Evolutionary conservation across 352 stramenopile genomes (phyloP).

Genomic region (Thraustochytrium sp.): DNA sequence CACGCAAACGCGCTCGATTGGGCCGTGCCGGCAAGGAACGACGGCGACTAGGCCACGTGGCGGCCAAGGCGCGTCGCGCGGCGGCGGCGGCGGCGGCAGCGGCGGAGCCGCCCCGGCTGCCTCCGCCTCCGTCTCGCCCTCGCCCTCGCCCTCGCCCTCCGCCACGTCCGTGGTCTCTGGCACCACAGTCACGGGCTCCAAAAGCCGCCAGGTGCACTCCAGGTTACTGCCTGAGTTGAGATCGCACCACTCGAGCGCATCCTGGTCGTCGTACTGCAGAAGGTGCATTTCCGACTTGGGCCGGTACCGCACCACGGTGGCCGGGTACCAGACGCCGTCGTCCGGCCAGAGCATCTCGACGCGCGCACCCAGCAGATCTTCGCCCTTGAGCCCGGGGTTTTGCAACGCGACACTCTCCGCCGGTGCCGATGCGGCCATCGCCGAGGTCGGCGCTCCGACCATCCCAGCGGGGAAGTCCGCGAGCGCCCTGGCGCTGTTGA

Average conservation of each 20-base stretch:
- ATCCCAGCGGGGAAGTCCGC: neutral
- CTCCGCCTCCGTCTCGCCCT: too few relatives aligned
- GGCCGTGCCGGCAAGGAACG: neutral
- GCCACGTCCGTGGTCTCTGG: too few relatives aligned
- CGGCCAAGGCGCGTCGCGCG: neutral
- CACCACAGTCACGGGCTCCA: neutral
- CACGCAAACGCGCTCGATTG: neutral
- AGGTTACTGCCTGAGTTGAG: neutral
- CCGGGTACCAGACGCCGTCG: conserved; percentile 13
- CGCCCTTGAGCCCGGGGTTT: neutral
- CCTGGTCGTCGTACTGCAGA: neutral
- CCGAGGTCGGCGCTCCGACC: too few relatives aligned
- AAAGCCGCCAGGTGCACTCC: neutral
- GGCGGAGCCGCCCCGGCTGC: too few relatives aligned
- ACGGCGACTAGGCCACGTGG: neutral
- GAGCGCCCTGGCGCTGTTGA: neutral
- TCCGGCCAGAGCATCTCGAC: conserved; percentile 13
- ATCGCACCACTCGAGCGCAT: conserved; percentile 30
- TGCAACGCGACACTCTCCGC: too few relatives aligned
- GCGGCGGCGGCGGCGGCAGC: too few relatives aligned
- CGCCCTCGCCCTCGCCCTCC: too few relatives aligned
- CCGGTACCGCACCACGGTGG: conserved; percentile 3
- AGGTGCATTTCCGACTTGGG: conserved; percentile 25
- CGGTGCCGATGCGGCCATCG: too few relatives aligned
- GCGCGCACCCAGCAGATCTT: neutral